Percentiles rank a stretch among this genome's conserved stretches.
These are phyloP conservation scores for Ogataea saltuana DNA, from an alignment of 805 yeast species.

Conservation along the genomic window DNA sequence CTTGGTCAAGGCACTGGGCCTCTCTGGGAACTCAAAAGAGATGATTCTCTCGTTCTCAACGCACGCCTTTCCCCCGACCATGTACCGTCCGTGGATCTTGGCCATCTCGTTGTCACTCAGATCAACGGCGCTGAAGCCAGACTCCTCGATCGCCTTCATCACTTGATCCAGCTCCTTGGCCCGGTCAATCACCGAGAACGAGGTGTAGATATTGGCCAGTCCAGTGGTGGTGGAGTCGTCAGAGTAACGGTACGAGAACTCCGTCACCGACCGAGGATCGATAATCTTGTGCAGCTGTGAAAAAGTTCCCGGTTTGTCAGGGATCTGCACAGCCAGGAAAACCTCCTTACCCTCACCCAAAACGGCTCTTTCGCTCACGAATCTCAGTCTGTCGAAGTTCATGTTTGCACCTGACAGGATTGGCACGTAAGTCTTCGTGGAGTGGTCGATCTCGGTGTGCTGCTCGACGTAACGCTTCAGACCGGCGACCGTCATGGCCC, in stretches of 20 bases:
- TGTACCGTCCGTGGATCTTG: slow-evolving; percentile 91
- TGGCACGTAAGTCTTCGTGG: slow-evolving; percentile 73
- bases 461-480: slow-evolving; percentile 73
- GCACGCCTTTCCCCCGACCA: slow-evolving; percentile 87
- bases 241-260: slow-evolving; percentile 84
- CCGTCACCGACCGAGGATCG: slow-evolving; percentile 89
- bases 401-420: slow-evolving; percentile 95
- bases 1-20: slow-evolving; percentile 89
- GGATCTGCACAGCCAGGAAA: slow-evolving; percentile 84
- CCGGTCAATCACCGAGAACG: slow-evolving; percentile 81
- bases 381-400: slow-evolving; percentile 95
- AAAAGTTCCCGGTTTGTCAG: slow-evolving; percentile 92
- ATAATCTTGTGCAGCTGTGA: slow-evolving; percentile 71
- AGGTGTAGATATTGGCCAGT: slow-evolving; percentile 79
- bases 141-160: slow-evolving; percentile 53
- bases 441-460: slow-evolving; percentile 72
- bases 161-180: slow-evolving; percentile 71
- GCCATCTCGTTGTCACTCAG: slow-evolving; percentile 93
- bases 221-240: slow-evolving; percentile 40
- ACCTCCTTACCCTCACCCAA: slow-evolving; percentile 98
- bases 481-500: slow-evolving; percentile 96
- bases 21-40: slow-evolving; percentile 93
- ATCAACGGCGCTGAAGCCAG: slow-evolving; percentile 76
- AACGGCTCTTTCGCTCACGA: slow-evolving; percentile 95
- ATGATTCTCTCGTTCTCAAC: slow-evolving; percentile 75